Percentiles rank a stretch among this genome's conserved stretches.
Evolutionary conservation across 495 filamentous ascomycete species (phyloP).

Genomic region (Collariella sp.): DNA sequence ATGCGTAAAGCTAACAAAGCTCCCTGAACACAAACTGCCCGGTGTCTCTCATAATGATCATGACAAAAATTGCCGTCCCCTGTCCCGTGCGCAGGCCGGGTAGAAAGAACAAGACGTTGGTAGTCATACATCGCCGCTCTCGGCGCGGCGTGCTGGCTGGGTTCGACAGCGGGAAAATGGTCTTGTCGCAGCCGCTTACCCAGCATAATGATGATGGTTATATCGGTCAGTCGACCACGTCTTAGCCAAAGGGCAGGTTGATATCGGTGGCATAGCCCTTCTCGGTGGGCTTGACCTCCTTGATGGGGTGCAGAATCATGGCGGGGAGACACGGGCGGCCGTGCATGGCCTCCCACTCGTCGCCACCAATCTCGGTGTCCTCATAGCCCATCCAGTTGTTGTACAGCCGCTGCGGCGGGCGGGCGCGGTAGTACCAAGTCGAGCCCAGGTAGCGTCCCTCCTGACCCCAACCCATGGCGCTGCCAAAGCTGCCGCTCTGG

Average conservation of each 20-base stretch:
- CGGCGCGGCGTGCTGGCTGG: background rate
- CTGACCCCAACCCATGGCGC: constrained; percentile 42
- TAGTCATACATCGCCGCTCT: background rate
- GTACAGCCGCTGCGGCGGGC: constrained; percentile 48
- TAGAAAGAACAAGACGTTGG: background rate
- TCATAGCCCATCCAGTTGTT: constrained; percentile 56
- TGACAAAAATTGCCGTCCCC: background rate
- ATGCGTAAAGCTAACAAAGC: background rate
- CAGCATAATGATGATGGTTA: background rate
- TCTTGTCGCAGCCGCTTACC: background rate
- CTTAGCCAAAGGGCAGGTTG: constrained; percentile 19
- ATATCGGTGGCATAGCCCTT: constrained; percentile 30
- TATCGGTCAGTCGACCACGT: background rate
- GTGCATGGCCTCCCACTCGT: constrained; percentile 44
- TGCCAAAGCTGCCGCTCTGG: constrained; percentile 39
- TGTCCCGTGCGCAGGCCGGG: background rate
- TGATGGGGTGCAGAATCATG: constrained; percentile 49
- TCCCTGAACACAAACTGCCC: background rate
- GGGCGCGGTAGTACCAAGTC: constrained; percentile 51
- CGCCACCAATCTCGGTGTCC: constrained; percentile 41
- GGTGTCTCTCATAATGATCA: background rate
- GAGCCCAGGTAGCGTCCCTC: constrained; percentile 48
- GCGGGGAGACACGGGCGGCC: constrained; percentile 48
- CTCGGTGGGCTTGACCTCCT: constrained; percentile 38
- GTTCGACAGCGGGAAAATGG: background rate